Base-by-base conservation (phyloP, 2,329 filamentous ascomycete genomes). In the Aureobasidium uvarum region DNA sequence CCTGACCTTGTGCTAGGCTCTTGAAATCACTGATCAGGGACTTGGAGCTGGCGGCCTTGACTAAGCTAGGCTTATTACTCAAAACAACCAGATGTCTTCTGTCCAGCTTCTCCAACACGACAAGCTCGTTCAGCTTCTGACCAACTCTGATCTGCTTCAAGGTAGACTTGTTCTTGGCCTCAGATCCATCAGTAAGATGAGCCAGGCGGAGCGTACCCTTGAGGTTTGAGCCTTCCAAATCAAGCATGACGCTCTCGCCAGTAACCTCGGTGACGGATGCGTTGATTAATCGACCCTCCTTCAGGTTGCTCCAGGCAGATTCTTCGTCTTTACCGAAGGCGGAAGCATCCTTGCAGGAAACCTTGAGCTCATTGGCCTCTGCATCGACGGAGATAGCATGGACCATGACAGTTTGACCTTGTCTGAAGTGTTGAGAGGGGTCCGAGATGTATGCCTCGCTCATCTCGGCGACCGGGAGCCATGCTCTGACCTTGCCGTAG, bases 391-490 rank as follows among this genome's bases (percentile, higher is more conserved):
- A 90, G 39, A 96, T 77, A n/a, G 96, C 87, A 72, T 94, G 91
- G 23, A 97, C 90, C 72, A 87, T 96, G 69, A 99, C 89, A 1
- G 96, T 94, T 75, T 99, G 95, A 0, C 95, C 96, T 50, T 87
- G 79, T 41, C 89, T 87, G 80, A 99, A 99, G 77, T 98, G 93
- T 72, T 96, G 88, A 52, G 85, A 86, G 5, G 95, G 92, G 72
- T 97, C 90, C 70, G 89, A 86, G 72, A 99, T 97, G 74, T 89
- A 97, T 13, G 93, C 92, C 75, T 99, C 95, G 75, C 95, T 98
- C 95, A 99, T 99, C 77, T 99, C 94, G 1, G 91, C 91, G 0
- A 96, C 88, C 2, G 95, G 95, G 64, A 99, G 83, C 80, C 96
- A 99, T 10, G 90, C 96, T 69, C 87, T 86, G 23, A 99, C 82